A percentile compares a stretch with the other conserved stretches of the same genome.
phyloP scores from a whole-genome alignment of 805 yeast species.

The Ogataea angusta region DNA sequence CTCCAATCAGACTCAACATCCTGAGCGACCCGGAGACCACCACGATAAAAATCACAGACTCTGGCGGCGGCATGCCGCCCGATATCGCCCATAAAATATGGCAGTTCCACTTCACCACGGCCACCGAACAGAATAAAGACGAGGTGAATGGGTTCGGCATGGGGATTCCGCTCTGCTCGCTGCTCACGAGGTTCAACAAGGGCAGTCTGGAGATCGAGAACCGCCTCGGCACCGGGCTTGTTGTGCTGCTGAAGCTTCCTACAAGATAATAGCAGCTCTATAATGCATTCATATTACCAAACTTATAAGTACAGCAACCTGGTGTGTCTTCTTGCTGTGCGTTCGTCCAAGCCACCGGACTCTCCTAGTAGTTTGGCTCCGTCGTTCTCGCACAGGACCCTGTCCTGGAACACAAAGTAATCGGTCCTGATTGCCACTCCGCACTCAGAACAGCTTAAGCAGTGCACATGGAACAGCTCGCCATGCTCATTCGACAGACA shows the following conservation, averaged over 20 bases:
- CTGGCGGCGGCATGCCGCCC: conserved; percentile 31
- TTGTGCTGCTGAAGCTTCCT: conserved; percentile 26
- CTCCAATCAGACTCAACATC: conserved; percentile 19
- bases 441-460: conserved; percentile 71
- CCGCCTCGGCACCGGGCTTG: conserved; percentile 24
- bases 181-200: conserved; percentile 26
- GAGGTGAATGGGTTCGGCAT: conserved; percentile 33
- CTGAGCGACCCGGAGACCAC: conserved; percentile 4
- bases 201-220: conserved; percentile 25
- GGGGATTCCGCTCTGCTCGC: conserved; percentile 32
- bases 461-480: conserved; percentile 71
- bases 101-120: conserved; percentile 33
- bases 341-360: conserved; percentile 16
- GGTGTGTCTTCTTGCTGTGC: conserved; percentile 32
- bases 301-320: conserved; percentile 25
- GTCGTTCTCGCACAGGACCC: conserved; percentile 50
- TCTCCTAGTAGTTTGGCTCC: conserved; percentile 22
- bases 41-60: conserved; percentile 24
- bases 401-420: conserved; percentile 49
- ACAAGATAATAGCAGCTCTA: background rate
- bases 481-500: conserved; percentile 75
- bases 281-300: background rate
- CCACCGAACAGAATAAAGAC: conserved; percentile 22
- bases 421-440: conserved; percentile 46
- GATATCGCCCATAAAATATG: conserved; percentile 24